Percentiles rank a stretch among this genome's conserved stretches.
Conservation (phyloP, 345 rosid genomes). For the Lagerstroemia speciosa region DNA sequence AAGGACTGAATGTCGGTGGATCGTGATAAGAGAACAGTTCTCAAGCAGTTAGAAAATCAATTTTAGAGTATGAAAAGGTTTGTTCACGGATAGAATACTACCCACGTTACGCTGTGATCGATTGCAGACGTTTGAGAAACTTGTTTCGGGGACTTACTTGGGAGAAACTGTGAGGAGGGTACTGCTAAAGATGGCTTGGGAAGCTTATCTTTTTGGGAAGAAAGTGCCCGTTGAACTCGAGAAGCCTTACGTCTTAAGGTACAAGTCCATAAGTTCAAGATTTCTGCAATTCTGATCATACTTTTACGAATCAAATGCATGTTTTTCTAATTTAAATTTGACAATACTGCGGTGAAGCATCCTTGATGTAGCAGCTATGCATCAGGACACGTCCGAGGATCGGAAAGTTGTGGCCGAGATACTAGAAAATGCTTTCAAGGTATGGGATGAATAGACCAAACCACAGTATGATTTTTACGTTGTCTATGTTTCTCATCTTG, state of each 20-base stretch:
- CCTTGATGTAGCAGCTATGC: constrained; percentile 27
- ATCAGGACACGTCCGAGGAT: constrained; percentile 28
- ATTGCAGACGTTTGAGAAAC: constrained; percentile 49
- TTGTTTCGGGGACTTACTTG: constrained; percentile 50
- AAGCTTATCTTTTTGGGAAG: constrained; percentile 50
- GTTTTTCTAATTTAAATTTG: no score
- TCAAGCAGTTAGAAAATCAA: background rate
- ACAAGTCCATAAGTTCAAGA: background rate
- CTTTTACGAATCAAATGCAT: background rate
- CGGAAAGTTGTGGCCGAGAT: constrained; percentile 15
- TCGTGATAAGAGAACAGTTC: background rate
- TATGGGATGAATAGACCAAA: background rate
- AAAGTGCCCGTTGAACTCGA: constrained; percentile 36
- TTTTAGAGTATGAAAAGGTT: background rate
- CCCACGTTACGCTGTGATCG: constrained; percentile 2
- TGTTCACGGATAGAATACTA: background rate
- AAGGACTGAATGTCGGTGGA: background rate
- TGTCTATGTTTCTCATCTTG: background rate
- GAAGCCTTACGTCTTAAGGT: constrained; percentile 47
- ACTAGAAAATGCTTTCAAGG: constrained; percentile 19
- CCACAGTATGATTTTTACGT: background rate
- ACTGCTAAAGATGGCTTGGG: constrained; percentile 44
- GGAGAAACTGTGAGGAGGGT: constrained; percentile 78
- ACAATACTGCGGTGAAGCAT: background rate
- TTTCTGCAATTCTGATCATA: background rate